Conservation (phyloP, 2,329 filamentous ascomycete genomes). For the Fusarium cyanostomum region DNA sequence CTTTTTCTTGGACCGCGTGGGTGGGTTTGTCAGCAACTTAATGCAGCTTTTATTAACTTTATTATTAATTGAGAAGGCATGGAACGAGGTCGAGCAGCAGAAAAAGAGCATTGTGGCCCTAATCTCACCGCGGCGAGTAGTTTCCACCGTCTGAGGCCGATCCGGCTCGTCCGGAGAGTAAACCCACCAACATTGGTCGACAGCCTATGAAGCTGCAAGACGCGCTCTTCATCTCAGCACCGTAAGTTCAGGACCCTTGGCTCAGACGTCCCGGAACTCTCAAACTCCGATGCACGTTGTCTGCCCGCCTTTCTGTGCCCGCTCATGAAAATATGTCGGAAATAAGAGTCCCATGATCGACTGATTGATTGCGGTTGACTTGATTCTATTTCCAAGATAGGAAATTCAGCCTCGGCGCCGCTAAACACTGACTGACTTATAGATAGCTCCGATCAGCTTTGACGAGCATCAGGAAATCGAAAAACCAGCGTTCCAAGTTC, state of each 20-base stretch:
- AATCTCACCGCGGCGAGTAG: not conserved
- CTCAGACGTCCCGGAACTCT: slow-evolving; percentile 29
- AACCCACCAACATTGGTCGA: slow-evolving; percentile 12
- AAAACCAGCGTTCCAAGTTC: not conserved
- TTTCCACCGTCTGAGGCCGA: slow-evolving; percentile 14
- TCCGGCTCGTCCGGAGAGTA: slow-evolving; percentile 34
- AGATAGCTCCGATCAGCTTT: slow-evolving; percentile 5
- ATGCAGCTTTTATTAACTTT: too few species aligned
- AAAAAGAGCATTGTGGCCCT: not conserved
- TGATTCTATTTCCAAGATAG: slow-evolving; percentile 17
- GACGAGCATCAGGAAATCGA: not conserved
- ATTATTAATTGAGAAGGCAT: too few species aligned
- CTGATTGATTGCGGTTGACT: slow-evolving; percentile 15
- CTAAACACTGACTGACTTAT: slow-evolving; percentile 10
- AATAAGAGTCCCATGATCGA: slow-evolving; percentile 22
- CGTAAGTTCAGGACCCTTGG: not conserved
- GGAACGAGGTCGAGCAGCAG: too few species aligned
- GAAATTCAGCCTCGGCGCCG: slow-evolving; percentile 7
- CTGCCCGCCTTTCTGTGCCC: not conserved
- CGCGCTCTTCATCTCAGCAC: not conserved
- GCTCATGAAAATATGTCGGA: slow-evolving; percentile 4
- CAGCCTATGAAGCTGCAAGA: slow-evolving; percentile 6
- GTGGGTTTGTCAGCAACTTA: too few species aligned
- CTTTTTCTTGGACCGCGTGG: too few species aligned
- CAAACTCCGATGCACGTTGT: slow-evolving; percentile 16